Evolutionary conservation across 208 protist genomes (phyloP).

Genomic region (Herpetomonas tarakana): DNA sequence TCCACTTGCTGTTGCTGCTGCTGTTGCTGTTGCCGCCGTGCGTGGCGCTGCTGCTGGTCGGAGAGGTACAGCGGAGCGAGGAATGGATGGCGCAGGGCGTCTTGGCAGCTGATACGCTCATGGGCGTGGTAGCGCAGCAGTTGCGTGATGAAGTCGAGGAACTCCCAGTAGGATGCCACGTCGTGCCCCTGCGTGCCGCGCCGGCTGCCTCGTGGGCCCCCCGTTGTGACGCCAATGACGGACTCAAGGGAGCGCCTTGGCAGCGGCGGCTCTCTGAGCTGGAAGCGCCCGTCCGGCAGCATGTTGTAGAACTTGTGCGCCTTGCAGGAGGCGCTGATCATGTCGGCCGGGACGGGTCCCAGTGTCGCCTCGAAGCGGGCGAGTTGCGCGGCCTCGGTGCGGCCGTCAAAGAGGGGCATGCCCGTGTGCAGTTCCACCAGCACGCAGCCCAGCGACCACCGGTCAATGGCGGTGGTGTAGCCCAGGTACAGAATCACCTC

Average conservation of each 20-base stretch:
- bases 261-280: conserved; percentile 37
- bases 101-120: conserved; percentile 71
- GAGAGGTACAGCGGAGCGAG: conserved; percentile 36
- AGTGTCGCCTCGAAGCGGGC: conserved; percentile 88
- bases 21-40: conserved; percentile 14
- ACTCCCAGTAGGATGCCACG: conserved; percentile 42
- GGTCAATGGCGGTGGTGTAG: conserved; percentile 96
- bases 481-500: conserved; percentile 96
- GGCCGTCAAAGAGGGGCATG: conserved; percentile 94
- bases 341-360: conserved; percentile 56
- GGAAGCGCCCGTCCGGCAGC: conserved; percentile 15
- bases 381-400: conserved; percentile 95
- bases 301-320: conserved; percentile 54
- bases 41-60: conserved; percentile 18
- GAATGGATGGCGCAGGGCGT: conserved; percentile 77
- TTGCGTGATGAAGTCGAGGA: conserved; percentile 53
- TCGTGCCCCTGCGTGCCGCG: conserved; percentile 38
- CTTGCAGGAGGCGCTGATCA: conserved; percentile 61
- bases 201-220: conserved; percentile 36
- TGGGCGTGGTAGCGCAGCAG: conserved; percentile 55
- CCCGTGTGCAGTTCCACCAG: conserved; percentile 98
- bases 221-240: conserved; percentile 50
- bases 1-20: conserved; percentile 12
- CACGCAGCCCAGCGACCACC: conserved; percentile 99
- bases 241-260: conserved; percentile 32